Base-by-base conservation (phyloP, 306 rosid species). In the Vigna mungo region DNA sequence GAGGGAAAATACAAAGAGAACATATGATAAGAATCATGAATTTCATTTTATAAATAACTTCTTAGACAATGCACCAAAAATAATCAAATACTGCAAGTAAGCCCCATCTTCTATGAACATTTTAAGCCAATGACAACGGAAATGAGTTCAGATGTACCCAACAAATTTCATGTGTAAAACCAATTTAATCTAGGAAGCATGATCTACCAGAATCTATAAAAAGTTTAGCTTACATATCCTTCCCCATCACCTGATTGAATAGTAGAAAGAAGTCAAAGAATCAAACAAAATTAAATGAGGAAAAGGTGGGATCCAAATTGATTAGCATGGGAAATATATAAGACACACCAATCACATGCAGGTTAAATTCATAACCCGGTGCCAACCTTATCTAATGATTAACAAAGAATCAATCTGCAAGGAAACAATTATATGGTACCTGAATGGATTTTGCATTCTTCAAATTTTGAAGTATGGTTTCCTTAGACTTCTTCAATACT, bases 401-500 rank as follows among this genome's bases (percentile, higher is more conserved):
- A 69, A 52, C 32, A 43, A 71, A 77, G 68, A 74, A 74, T n/a
- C 74, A 43, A 51, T 30, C 68, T 44, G 47, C 37, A 48, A 25
- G 36, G 17, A 30, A 44, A 51, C 41, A 37, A 18, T 27, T 9
- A 72, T 59, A 79, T 53, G 21, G 43, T 75, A 93, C 93, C 97
- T 92, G 87, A 53, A 84, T 75, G 55, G 74, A 65, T 32, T 71
- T 76, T 63, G 79, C 80, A 64, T 78, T 81, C 82, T 78, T 80
- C 84, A 94, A 62, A 78, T 83, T 82, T 76, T 81, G 78, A 77
- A 92, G 63, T 78, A 94, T 89, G 74, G 78, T 83, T 44, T 76
- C 84, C 86, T 84, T 83, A 51, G 93, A 85, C 79, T 82, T 92
- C 82, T 89, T 92, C 77, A 94, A 65, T 71, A 90, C 94, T 54